Evolutionary conservation across 805 yeast genomes (phyloP).

Genomic region (Suhomyces xylopsoci): DNA sequence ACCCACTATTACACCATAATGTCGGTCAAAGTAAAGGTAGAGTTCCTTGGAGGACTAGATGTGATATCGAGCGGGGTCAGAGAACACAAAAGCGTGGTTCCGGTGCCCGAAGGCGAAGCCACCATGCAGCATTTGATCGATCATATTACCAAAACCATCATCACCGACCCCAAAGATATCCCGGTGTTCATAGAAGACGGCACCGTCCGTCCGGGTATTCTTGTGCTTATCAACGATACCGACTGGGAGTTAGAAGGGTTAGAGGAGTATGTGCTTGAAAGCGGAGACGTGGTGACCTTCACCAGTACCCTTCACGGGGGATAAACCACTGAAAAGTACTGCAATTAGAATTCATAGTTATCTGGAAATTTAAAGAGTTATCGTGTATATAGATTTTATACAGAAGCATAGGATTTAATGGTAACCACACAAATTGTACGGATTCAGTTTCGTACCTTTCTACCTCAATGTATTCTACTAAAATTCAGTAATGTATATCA

Average conservation of each 20-base stretch:
- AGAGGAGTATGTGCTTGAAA: constrained; percentile 72
- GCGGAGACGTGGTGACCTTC: constrained; percentile 76
- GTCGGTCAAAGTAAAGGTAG: constrained; percentile 38
- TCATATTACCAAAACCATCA: constrained; percentile 51
- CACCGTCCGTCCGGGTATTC: constrained; percentile 84
- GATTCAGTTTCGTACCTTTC: too few relatives aligned
- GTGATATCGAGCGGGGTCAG: constrained; percentile 63
- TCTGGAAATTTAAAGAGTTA: too few relatives aligned
- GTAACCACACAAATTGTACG: too few relatives aligned
- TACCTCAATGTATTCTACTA: too few relatives aligned
- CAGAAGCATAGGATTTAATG: too few relatives aligned
- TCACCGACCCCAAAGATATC: constrained; percentile 58
- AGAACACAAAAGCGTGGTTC: constrained; percentile 46
- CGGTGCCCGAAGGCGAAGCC: constrained; percentile 42
- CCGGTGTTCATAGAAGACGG: constrained; percentile 81
- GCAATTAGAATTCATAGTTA: too few relatives aligned
- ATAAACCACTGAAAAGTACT: constrained; percentile 24
- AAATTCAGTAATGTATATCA: too few relatives aligned
- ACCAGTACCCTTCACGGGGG: constrained; percentile 97
- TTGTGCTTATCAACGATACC: constrained; percentile 87
- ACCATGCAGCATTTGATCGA: constrained; percentile 53
- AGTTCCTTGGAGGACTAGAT: constrained; percentile 76
- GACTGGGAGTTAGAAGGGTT: constrained; percentile 97
- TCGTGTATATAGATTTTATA: too few relatives aligned
- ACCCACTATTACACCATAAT: constrained; percentile 6